Percentiles rank a stretch among this genome's conserved stretches.
phyloP scores from a whole-genome alignment of 2,329 filamentous ascomycete genomes.

The Penicillium carneum region DNA sequence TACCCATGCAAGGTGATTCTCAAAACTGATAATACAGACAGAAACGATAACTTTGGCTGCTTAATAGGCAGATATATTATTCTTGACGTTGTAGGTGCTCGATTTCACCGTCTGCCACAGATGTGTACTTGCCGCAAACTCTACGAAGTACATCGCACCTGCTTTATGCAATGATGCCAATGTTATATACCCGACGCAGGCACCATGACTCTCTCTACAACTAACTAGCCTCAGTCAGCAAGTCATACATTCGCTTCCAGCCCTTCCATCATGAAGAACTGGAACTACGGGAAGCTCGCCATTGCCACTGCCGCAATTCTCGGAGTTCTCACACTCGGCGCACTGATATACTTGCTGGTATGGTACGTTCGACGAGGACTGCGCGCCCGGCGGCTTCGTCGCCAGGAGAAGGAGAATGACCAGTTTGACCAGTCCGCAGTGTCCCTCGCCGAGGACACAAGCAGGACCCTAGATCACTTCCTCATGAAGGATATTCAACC shows the following conservation, averaged over 20 bases:
- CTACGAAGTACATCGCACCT: not conserved
- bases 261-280: slow-evolving; percentile 15
- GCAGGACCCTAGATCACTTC: slow-evolving; percentile 27
- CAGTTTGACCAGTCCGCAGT: slow-evolving; percentile 31
- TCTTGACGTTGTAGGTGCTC: not conserved
- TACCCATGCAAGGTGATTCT: not conserved
- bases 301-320: slow-evolving; percentile 42
- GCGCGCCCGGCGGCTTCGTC: slow-evolving; percentile 28
- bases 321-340: slow-evolving; percentile 28
- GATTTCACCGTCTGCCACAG: too few species aligned
- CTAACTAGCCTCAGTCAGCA: not conserved
- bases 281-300: slow-evolving; percentile 35
- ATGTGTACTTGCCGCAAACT: not conserved
- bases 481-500: slow-evolving; percentile 30
- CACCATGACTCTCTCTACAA: not conserved
- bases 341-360: slow-evolving; percentile 33
- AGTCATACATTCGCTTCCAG: not conserved
- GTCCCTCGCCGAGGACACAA: slow-evolving; percentile 32
- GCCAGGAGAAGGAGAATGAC: slow-evolving; percentile 22
- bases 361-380: slow-evolving; percentile 34
- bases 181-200: rapidly evolving
- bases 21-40: not conserved
- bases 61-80: not conserved
- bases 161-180: not conserved
- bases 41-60: too few species aligned